Evolutionary conservation across 1,284 basidiomycete genomes (phyloP), one percentile per base, ranked within the genome.

Genomic region (Fomitopsis schrenkii): DNA sequence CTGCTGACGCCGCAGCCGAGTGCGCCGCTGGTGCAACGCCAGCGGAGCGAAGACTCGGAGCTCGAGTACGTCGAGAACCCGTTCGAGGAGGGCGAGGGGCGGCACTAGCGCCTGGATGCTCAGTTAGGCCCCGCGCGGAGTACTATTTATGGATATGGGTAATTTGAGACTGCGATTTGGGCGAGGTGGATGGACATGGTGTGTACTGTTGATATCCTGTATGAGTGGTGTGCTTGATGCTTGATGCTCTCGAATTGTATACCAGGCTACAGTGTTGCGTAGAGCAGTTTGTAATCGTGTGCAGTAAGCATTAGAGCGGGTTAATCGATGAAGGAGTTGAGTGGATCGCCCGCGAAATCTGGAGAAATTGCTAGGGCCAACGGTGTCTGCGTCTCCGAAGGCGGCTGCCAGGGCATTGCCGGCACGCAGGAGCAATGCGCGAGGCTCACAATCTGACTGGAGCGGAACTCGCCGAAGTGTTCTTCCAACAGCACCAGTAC

Each of bases 61-160:
- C 69, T 87, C 55, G 86, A 88, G 71, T 87, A 88, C 68, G 80
- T 82, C 12, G 85, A 88, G 79, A 87, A 83, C 68, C 86, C 86
- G 48, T 88, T 88, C 64, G 85, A 88, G 62, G 84, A 86, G 66
- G 62, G 62, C n/a, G 52, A 54, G 35, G 52, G 52, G 19, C 28
- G 28, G 22, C 52, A 33, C 19, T 54, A 54, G 35, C 28, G 48
- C 48, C 2, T 19, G 22, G 42, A n/a, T 45, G 22, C 22, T 45
- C 9, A 8, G 42, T 50, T 5, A 30, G 22, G 22, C n/a, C 22
- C 8, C 35, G 35, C 35, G 6, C 35, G 45, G 14, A 28, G 48
- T 22, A 30, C 12, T 50, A 50, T 50, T 50, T 50, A 50, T 50
- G 48, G 28, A 4, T 50, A 50, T 50, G 48, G 48, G 28, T 33